Evolutionary conservation across 202 grass and related monocot species (phyloP).

Genomic region (Zizania palustris): DNA sequence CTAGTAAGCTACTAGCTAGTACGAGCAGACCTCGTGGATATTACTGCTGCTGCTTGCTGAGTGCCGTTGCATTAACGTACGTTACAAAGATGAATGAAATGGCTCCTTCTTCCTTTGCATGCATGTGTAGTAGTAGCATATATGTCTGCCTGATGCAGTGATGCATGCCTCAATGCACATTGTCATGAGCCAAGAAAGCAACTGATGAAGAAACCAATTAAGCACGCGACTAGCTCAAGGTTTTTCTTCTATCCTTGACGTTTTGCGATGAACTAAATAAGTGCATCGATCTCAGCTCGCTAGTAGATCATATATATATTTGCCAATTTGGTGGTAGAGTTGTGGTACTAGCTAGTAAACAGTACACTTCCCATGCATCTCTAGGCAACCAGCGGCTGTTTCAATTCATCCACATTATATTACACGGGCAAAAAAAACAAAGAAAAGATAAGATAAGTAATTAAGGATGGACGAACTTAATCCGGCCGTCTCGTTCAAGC

Average conservation of each 20-base stretch:
- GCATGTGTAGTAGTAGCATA: background rate
- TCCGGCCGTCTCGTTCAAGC: background rate
- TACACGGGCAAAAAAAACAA: background rate
- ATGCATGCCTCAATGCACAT: background rate
- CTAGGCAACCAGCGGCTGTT: background rate
- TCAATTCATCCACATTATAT: conserved; percentile 13
- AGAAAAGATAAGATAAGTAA: no score
- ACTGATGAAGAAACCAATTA: background rate
- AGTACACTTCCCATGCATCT: no score
- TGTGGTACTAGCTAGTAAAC: no score
- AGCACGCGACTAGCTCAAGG: no score
- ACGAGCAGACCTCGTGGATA: background rate
- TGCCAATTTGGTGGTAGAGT: no score
- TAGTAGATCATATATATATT: no score
- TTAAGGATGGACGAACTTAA: background rate
- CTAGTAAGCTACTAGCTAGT: background rate
- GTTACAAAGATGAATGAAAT: background rate
- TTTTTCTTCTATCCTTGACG: no score
- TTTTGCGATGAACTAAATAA: no score
- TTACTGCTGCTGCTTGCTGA: background rate
- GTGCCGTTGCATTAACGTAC: background rate
- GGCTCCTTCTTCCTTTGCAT: background rate
- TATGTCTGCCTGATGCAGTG: background rate
- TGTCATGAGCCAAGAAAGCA: background rate
- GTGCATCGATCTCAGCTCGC: no score